phyloP scores from a whole-genome alignment of 768 basidiomycete species.

The Gelatoporia subvermispora region DNA sequence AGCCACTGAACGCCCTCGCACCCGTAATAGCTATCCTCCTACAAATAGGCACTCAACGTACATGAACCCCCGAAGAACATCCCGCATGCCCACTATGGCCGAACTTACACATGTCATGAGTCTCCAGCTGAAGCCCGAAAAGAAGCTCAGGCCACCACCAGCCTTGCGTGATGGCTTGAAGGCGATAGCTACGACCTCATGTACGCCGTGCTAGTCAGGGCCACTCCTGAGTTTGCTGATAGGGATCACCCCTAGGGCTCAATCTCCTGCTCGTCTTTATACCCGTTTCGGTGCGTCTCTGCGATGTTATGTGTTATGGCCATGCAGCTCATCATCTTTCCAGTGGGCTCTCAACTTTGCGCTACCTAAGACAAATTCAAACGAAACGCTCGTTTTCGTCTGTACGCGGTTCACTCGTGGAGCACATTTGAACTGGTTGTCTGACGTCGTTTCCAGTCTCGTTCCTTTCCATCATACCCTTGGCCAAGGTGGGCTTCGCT shows the following conservation, averaged over 20 bases:
- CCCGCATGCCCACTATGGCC: background rate
- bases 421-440: background rate
- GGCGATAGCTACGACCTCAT: conserved; percentile 52
- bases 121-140: conserved; percentile 9
- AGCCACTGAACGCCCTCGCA: too few species aligned
- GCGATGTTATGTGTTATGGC: background rate
- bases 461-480: conserved; percentile 79
- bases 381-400: conserved; percentile 63
- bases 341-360: conserved; percentile 75
- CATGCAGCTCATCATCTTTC: background rate
- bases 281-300: conserved; percentile 53
- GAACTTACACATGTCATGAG: background rate
- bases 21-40: background rate
- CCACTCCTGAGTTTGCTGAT: background rate
- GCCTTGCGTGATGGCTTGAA: conserved; percentile 40
- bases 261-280: conserved; percentile 71
- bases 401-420: conserved; percentile 43
- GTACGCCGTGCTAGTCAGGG: conserved; percentile 34
- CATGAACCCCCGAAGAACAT: conserved; percentile 6
- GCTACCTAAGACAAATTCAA: conserved; percentile 32
- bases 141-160: conserved; percentile 40
- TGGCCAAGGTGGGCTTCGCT: conserved; percentile 56
- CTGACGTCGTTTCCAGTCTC: conserved; percentile 40
- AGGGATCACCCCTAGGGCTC: conserved; percentile 40
- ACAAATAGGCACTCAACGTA: conserved; percentile 7